These are phyloP conservation scores for Eremochloa ophiuroides DNA, from an alignment of 176 grass and related monocot genomes.

Conservation along the genomic window DNA sequence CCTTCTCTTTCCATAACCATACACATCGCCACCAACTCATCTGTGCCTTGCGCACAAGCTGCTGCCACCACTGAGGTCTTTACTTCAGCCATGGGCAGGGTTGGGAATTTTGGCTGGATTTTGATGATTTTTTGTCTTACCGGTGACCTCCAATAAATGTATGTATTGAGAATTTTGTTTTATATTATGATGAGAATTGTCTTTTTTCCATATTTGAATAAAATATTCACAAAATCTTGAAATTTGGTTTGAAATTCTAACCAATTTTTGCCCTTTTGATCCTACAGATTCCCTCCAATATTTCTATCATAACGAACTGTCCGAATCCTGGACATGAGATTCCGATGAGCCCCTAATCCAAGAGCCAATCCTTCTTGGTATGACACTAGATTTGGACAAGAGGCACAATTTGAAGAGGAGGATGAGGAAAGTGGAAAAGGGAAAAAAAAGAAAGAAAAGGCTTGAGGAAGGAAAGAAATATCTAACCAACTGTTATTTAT, in stretches of 20 bases:
- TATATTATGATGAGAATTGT: too few relatives aligned
- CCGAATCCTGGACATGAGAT: background rate
- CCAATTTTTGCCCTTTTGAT: too few relatives aligned
- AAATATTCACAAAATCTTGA: too few relatives aligned
- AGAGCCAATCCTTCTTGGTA: background rate
- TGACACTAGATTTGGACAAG: too few relatives aligned
- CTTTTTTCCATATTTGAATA: too few relatives aligned
- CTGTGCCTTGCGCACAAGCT: background rate
- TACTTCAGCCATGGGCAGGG: background rate
- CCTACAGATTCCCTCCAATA: too few relatives aligned
- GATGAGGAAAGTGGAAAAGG: background rate
- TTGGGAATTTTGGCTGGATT: background rate
- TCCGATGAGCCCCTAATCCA: background rate
- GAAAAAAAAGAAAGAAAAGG: too few relatives aligned
- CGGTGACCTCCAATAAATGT: background rate
- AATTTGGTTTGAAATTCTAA: too few relatives aligned
- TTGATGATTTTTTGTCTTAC: background rate
- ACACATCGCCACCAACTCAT: background rate
- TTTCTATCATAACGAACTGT: too few relatives aligned
- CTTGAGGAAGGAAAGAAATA: background rate
- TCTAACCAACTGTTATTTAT: background rate
- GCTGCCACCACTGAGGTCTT: background rate
- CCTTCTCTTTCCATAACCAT: too few relatives aligned
- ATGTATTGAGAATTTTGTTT: background rate
- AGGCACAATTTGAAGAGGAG: background rate